Conservation (phyloP, 371 early-diverging fungal species). For the Mortierella sp. region DNA sequence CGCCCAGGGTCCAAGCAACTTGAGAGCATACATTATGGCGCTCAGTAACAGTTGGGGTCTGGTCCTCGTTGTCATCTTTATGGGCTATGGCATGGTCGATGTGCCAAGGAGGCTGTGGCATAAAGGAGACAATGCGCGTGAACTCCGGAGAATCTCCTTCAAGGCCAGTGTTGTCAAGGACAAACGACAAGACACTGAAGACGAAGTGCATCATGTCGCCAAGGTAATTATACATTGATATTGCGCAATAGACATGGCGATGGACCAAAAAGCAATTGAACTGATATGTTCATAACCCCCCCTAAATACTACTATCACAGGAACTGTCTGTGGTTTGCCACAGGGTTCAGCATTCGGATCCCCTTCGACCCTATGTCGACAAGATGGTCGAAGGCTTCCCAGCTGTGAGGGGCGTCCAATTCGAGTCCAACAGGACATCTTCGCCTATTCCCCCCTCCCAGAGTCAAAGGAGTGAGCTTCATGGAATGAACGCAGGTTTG, state of each 20-base stretch:
- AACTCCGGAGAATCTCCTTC: constrained; percentile 75
- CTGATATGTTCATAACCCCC: background rate
- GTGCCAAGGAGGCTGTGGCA: constrained; percentile 91
- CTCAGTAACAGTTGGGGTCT: constrained; percentile 95
- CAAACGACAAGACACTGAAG: constrained; percentile 78
- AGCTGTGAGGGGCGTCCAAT: constrained; percentile 58
- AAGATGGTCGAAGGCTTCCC: constrained; percentile 66
- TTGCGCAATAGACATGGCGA: background rate
- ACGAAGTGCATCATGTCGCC: constrained; percentile 77
- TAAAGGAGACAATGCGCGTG: constrained; percentile 70
- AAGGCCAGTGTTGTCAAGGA: constrained; percentile 83
- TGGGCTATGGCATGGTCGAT: constrained; percentile 94
- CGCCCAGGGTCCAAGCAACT: constrained; percentile 59
- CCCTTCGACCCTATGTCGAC: constrained; percentile 69
- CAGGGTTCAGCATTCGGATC: constrained; percentile 59
- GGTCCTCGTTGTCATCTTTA: constrained; percentile 85
- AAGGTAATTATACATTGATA: constrained; percentile 59
- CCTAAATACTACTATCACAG: constrained; percentile 14
- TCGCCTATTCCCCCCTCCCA: constrained; percentile 37
- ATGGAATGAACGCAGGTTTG: constrained; percentile 15
- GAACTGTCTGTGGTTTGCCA: constrained; percentile 60
- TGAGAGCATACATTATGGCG: constrained; percentile 91
- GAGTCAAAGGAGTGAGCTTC: constrained; percentile 20
- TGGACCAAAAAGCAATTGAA: background rate
- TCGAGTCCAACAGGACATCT: constrained; percentile 38